Evolutionary conservation across 352 stramenopile genomes (phyloP), one percentile per base, ranked within the genome.

Genomic region (Phytophthora podocarpi): DNA sequence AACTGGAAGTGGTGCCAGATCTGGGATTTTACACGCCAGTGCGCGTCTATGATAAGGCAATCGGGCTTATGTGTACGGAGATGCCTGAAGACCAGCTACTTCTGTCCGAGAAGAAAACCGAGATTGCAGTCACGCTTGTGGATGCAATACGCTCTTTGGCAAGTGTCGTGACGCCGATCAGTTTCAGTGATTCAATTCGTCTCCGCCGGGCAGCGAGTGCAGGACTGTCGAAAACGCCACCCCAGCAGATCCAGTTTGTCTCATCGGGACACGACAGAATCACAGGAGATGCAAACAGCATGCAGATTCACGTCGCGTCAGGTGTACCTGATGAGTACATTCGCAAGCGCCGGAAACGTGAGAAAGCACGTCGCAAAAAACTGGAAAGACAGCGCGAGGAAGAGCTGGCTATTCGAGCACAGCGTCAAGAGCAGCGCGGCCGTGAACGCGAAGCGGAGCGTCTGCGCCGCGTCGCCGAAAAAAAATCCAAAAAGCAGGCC

Each of bases 401-500:
- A 66, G 87, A 95, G 37, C 54, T 91, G 26, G 84, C 83, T 5
- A 72, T 92, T 10, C 82, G 85, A 21, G 79, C 82, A 1, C 71
- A 85, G 23, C 82, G 87, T 26, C 83, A 91, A 40, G 84, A 86
- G 10, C 66, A 89, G 23, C 78, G 84, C 9, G 71, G 90, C 6
- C 63, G 70, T 6, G 74, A 89, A 50, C 80, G 87, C 15, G 87
- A 96, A 61, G 74, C 74, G 0, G 85, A 95, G 57, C 85, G 87
- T 16, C 39, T 92, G 30, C 80, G 79, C 5, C 87, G 87, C 18
- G 85, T 96, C 1, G 85, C 85, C 0, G 85, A 95, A 43, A 91
- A 91, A 55, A 96, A 96, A 57, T 79, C 87, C n/a, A 93, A 93
- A 45, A 96, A 96, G 45, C 82, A 84, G 41, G 75, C 81, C 0